Base-by-base conservation (phyloP, 805 yeast genomes). In the Sugiyamaella marilandica region DNA sequence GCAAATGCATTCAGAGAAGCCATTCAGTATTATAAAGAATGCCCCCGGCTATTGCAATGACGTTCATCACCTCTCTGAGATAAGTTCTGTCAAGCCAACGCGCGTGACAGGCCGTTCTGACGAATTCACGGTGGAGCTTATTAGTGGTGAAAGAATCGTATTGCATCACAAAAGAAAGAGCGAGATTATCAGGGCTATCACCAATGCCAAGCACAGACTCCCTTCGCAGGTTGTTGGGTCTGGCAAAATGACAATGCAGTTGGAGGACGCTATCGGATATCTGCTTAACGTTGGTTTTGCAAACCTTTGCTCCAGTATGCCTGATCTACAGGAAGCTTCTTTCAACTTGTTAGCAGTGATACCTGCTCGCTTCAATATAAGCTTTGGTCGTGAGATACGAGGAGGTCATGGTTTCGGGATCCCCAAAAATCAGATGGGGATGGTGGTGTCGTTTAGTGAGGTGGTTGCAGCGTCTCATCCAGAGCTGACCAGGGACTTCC, bases 401-500 rank as follows among this genome's bases (percentile, higher is more conserved):
- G 76, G 76, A 43, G 77, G 86, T 1, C 76, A 77, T 7, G 85
- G 79, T 29, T 76, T 84, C 18, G 78, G 82, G 13, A 82, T 86
- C 59, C 95, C 95, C 1, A 75, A 79, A 35, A 85, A 85, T 58
- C 78, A 82, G 45, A 76, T 82, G 5, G 77, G 81, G 9, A 85
- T 83, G 68, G 78, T 85, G 10, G 75, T 77, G 1, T 65, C 79
- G 0, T 68, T 85, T 5, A 80, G 89, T 1, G 70, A 74, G 11
- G 73, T 75, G n/a, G 64, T 87, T n/a, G 78, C 95, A 0, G 53
- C 59, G 5, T 67, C 73, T 10, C 76, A 77, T 50, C 89, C 94
- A 0, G 71, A 76, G 8, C 66, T 85, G 60, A 79, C 95, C 0
- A 76, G 76, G 54, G 78, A 83, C 45, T 79, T 87, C 52, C 57